Base-by-base conservation (phyloP, 305 asterid species). In the Nicotiana rustica region DNA sequence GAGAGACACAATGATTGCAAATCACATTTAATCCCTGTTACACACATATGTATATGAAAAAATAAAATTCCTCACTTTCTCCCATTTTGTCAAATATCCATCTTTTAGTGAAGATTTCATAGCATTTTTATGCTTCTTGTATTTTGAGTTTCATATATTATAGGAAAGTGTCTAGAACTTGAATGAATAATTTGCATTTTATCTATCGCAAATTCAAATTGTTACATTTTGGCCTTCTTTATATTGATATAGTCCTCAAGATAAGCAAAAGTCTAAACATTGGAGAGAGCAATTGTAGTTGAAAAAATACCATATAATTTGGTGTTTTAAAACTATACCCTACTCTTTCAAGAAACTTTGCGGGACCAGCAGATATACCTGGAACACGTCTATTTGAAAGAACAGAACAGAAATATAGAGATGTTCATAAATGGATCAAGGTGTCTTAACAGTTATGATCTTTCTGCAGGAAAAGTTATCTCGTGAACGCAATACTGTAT, bases 131-230 rank as follows among this genome's bases (percentile, higher is more conserved):
- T 0, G 60, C 36, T 10, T 44, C 78, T 19, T 4, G 12, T 70
- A 25, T 44, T 12, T 68, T 41, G 36, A 17, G 36, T 12, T 61
- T 12, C 12, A 1, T 44, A 0, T 70, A 18, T 41, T 2, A 10
- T 10, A 70, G 19, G 17, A n/a, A 69, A 69, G 38, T 19, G 2
- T 2, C 13, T 18, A 10, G 61, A 21, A 2, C 0, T 21, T 6
- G 33, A 44, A 71, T 12, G 61, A 44, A 47, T 73, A 73, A 73
- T 25, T 73, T 25, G 64, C 41, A 49, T 73, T 49, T 49, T 21
- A 47, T 71, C 19, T 21, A 13, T 6, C 21, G 15, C 44, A 73
- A 21, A 47, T 49, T 49, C 41, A 49, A 73, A 49, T 6, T 73
- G 79, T 73, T 47, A 14, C 44, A 73, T 6, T 2, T 1, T 18